These are phyloP conservation scores for Euphrasia arctica DNA, from an alignment of 305 asterid genomes.

Conservation along the genomic window DNA sequence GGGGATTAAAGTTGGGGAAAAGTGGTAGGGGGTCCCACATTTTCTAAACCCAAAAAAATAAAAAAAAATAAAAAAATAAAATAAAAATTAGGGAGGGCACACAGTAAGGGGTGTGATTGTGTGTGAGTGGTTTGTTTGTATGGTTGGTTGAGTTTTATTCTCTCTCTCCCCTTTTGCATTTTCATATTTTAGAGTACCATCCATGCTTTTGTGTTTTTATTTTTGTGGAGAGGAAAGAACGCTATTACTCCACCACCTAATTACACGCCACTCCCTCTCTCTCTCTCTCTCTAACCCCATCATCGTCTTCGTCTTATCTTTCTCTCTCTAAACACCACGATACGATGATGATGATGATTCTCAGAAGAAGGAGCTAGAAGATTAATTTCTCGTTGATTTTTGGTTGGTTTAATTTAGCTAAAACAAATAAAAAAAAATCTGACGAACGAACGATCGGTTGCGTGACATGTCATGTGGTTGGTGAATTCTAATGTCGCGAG, in stretches of 20 bases:
- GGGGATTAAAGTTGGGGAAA: background rate
- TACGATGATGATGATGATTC: background rate
- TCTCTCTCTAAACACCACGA: background rate
- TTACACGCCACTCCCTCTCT: conserved; percentile 10
- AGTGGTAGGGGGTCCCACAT: background rate
- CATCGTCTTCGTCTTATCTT: conserved; percentile 9
- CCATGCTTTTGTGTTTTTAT: background rate
- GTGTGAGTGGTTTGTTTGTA: conserved; percentile 1
- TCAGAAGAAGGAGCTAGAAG: background rate
- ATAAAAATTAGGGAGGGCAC: background rate
- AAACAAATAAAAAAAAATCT: too few species aligned
- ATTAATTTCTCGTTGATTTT: background rate
- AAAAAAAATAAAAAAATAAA: too few species aligned
- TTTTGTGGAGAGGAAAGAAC: conserved; percentile 15
- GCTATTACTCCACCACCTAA: conserved; percentile 32
- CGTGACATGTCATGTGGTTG: conserved; percentile 34
- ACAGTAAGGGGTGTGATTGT: conserved; percentile 9
- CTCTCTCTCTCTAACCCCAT: conserved; percentile 9
- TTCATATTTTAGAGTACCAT: background rate
- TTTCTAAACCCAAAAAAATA: too few species aligned
- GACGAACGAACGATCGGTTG: background rate
- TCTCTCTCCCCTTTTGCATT: background rate
- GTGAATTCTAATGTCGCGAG: conserved; percentile 44
- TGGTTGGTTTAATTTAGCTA: too few species aligned
- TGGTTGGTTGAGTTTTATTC: conserved; percentile 16